Percentiles rank a stretch among this genome's conserved stretches.
Conservation (phyloP, 176 grass and related monocot genomes). For the Cenchrus americanus region DNA sequence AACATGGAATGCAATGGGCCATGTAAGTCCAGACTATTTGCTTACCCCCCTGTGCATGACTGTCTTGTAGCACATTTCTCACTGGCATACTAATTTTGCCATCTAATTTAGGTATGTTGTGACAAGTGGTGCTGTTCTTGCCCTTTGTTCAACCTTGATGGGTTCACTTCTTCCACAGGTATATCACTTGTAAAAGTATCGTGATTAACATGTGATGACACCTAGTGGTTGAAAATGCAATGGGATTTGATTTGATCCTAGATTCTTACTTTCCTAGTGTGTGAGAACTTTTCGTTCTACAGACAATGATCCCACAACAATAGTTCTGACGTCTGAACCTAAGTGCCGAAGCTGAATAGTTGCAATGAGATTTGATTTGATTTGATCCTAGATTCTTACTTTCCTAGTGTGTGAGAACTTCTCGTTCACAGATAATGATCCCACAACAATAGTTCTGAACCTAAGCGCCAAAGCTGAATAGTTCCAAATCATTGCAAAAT, state of each 20-base stretch:
- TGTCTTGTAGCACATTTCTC: background rate
- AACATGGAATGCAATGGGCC: conserved; percentile 87
- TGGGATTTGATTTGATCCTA: conserved; percentile 8
- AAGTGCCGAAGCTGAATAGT: background rate
- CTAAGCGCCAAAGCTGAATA: background rate
- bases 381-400: background rate
- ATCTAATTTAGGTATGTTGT: conserved; percentile 79
- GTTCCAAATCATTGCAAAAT: background rate
- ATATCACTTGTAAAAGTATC: conserved; percentile 22
- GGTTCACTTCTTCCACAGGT: conserved; percentile 99
- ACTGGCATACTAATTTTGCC: conserved; percentile 26
- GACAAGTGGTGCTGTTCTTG: conserved; percentile 87
- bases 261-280: too few species aligned
- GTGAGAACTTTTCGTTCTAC: background rate
- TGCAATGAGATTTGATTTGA: conserved; percentile 4
- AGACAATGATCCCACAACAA: background rate
- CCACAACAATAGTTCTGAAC: background rate
- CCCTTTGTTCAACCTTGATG: conserved; percentile 95
- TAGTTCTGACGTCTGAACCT: background rate
- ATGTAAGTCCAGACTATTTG: conserved; percentile 61
- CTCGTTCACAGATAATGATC: background rate
- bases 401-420: background rate
- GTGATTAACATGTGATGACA: conserved; percentile 12
- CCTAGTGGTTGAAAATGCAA: conserved; percentile 3
- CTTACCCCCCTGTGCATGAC: conserved; percentile 5